Conservation (phyloP, 371 early-diverging fungal species). For the Mucor mucedo region DNA sequence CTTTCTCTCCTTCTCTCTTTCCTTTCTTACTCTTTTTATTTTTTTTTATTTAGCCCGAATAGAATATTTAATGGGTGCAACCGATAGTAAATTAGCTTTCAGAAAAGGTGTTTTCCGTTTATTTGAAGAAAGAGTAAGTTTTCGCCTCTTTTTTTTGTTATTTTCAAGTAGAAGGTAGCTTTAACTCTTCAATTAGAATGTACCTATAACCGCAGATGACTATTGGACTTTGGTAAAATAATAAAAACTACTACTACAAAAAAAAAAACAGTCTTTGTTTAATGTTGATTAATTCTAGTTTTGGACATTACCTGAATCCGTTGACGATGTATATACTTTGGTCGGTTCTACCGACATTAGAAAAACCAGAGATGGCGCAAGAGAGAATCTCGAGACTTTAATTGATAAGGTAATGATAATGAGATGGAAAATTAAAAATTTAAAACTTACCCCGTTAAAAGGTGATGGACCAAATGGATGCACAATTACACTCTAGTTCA, state of each 20-base stretch:
- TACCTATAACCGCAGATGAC: conserved; percentile 61
- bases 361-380: conserved; percentile 67
- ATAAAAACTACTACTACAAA: too few species aligned
- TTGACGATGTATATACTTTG: conserved; percentile 85
- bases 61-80: conserved; percentile 70
- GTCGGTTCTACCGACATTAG: conserved; percentile 77
- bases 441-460: conserved; percentile 9
- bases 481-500: conserved; percentile 40
- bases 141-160: neutral
- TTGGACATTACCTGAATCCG: conserved; percentile 74
- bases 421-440: neutral
- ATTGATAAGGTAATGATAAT: conserved; percentile 50
- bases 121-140: conserved; percentile 69
- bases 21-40: neutral
- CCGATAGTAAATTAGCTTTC: conserved; percentile 83
- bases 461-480: conserved; percentile 53
- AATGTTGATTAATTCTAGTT: conserved; percentile 44
- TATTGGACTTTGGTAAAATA: conserved; percentile 67
- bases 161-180: neutral
- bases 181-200: conserved; percentile 38
- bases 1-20: neutral
- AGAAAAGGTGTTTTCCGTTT: conserved; percentile 79
- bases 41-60: neutral
- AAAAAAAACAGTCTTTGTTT: neutral
- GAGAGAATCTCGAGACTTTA: conserved; percentile 73